phyloP scores from a whole-genome alignment of 768 basidiomycete genomes.

The Termitomyces sp. region DNA sequence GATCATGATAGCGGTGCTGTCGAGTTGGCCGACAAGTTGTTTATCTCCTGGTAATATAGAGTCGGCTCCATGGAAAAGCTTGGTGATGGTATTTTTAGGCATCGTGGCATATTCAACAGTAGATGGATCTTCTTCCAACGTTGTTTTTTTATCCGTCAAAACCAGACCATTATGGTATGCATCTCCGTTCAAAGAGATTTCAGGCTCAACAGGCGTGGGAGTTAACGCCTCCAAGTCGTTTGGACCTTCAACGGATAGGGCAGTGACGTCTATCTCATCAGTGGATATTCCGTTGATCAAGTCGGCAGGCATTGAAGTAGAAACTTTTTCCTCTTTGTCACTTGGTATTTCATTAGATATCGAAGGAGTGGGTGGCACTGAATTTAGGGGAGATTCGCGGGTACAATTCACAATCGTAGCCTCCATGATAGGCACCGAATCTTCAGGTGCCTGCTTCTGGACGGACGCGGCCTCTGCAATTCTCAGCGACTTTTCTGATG shows the following conservation, averaged over 20 bases:
- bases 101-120: neutral
- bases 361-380: neutral
- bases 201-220: neutral
- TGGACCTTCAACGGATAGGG: neutral
- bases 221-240: neutral
- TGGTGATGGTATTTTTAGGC: no score
- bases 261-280: neutral
- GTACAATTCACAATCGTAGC: neutral
- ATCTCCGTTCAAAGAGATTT: neutral
- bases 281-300: neutral
- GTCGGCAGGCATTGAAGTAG: neutral
- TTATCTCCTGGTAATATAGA: neutral
- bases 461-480: no score
- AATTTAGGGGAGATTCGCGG: neutral
- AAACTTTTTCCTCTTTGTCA: neutral
- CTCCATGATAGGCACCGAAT: neutral
- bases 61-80: neutral
- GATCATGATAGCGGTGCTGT: neutral
- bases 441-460: neutral
- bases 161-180: neutral
- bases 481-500: neutral
- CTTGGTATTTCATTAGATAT: neutral
- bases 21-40: neutral
- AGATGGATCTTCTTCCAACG: neutral
- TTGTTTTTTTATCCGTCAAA: neutral